Conservation (phyloP, 495 filamentous ascomycete species). For the Podospora fimiseda region DNA sequence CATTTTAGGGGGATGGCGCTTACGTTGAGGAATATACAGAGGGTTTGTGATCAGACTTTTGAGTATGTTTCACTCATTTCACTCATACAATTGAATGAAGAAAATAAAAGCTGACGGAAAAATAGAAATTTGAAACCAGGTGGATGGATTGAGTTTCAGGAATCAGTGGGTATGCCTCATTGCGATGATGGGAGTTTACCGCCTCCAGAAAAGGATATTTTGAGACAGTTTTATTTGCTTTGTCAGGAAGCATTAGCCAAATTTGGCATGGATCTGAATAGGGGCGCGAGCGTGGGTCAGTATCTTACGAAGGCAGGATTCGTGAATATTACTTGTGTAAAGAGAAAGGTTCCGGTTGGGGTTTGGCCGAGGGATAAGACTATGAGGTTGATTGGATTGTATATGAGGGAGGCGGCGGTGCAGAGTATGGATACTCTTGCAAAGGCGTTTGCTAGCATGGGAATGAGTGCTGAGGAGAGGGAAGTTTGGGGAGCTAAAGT, state of each 20-base stretch:
- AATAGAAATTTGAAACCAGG: constrained; percentile 27
- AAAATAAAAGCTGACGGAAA: constrained; percentile 3
- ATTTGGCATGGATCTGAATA: constrained; percentile 37
- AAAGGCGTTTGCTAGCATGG: constrained; percentile 43
- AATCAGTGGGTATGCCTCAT: constrained; percentile 27
- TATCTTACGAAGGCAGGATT: constrained; percentile 51
- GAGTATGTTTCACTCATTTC: constrained; percentile 15
- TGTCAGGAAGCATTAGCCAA: constrained; percentile 22
- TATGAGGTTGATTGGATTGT: constrained; percentile 50
- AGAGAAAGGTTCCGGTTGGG: constrained; percentile 50
- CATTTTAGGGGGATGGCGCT: constrained; percentile 31
- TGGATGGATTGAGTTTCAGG: constrained; percentile 35
- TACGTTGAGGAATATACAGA: constrained; percentile 16
- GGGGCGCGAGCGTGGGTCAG: constrained; percentile 40
- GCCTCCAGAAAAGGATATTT: constrained; percentile 16
- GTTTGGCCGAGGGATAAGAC: constrained; percentile 49
- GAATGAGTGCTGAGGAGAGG: constrained; percentile 25
- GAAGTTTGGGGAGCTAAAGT: constrained; percentile 28
- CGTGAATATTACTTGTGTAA: constrained; percentile 46
- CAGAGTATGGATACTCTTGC: constrained; percentile 45
- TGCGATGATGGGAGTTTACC: constrained; percentile 34
- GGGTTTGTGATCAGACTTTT: constrained; percentile 24
- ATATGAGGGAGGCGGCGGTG: constrained; percentile 27
- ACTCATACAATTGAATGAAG: too few species aligned
- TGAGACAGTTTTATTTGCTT: constrained; percentile 24